Percentiles rank a stretch among this genome's conserved stretches.
These are phyloP conservation scores for Botrytis sinoallii DNA, from an alignment of 2,329 filamentous ascomycete genomes.

Conservation along the genomic window DNA sequence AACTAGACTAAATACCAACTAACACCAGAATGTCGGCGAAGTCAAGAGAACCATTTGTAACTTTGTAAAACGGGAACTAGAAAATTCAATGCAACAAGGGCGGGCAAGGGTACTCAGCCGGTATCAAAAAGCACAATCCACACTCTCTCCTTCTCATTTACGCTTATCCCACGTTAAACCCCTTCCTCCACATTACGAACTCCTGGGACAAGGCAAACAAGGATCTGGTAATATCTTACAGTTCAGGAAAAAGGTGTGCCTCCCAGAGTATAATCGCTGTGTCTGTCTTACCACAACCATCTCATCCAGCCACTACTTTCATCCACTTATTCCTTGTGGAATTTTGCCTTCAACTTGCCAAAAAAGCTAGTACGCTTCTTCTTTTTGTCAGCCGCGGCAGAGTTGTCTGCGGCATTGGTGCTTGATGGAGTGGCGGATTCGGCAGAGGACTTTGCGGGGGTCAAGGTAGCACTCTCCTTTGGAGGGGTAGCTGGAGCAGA, in stretches of 20 bases:
- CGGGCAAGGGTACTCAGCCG: conserved; percentile 21
- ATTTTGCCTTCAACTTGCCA: conserved; percentile 51
- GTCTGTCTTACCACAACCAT: conserved; percentile 3
- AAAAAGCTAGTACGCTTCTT: conserved; percentile 40
- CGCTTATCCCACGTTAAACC: conserved; percentile 9
- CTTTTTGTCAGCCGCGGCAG: conserved; percentile 36
- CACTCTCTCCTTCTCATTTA: conserved; percentile 10
- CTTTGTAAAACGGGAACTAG: conserved; percentile 20
- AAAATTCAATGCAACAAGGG: conserved; percentile 19
- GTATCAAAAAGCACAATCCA: conserved; percentile 19
- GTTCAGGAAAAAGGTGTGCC: conserved; percentile 13
- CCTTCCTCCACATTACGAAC: conserved; percentile 18
- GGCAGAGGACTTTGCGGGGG: conserved; percentile 29
- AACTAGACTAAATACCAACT: conserved; percentile 16
- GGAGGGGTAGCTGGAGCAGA: conserved; percentile 26
- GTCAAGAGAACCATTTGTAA: conserved; percentile 19
- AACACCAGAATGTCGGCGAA: conserved; percentile 19
- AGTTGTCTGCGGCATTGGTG: conserved; percentile 32
- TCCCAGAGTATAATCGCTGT: conserved; percentile 16
- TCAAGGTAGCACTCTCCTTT: conserved; percentile 24
- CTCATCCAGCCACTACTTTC: conserved; percentile 7
- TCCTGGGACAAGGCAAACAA: conserved; percentile 14
- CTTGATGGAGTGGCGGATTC: conserved; percentile 30
- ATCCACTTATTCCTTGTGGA: conserved; percentile 38
- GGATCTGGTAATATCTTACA: conserved; percentile 21